Evolutionary conservation across 371 early-diverging fungal genomes (phyloP), one percentile per base, ranked within the genome.

Genomic region (Mortierella sp.): DNA sequence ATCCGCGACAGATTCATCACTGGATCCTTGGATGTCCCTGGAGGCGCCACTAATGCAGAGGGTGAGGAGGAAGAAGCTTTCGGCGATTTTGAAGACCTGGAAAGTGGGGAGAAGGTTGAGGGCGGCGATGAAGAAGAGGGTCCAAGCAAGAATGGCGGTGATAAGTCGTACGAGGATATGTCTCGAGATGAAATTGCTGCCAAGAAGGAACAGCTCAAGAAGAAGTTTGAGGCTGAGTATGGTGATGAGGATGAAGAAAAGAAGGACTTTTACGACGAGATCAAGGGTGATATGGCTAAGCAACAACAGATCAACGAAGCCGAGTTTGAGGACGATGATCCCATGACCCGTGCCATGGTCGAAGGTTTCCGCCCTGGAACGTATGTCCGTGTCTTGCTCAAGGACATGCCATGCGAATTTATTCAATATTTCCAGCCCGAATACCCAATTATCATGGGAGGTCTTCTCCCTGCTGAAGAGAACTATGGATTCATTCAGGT

Each of bases 11-110:
- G 92, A 20, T 97, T 97, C 85, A 94, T 97, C 64, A 97, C 97
- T 12, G 95, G 94, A 20, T 89, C 88, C 1, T 75, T 86, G 14
- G 89, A 87, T 35, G 79, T 72, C 24, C 87, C 90, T 60, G 85
- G 85, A 47, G 87, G 86, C 51, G 86, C 79, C 24, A 83, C 58
- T 5, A 77, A 79, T 18, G 87, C 84, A 10, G 84, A 81, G 12
- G 87, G 84, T 14, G 86, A 85, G 9, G 88, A 86, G 16, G 93
- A 93, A 59, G 90, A 93, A 58, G 90, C 89, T 0, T 88, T 87
- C 76, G 97, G 96, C 30, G 97, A 96, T 70, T 97, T 96, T 87
- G 97, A 96, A 77, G 98, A 98, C 84, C 86, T 97, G 11, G 98
- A 96, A 80, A 90, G 85, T 22, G 87, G 85, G 8, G 89, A 86